A percentile compares a stretch with the other conserved stretches of the same genome.
These are phyloP conservation scores for Miscanthus lutarioriparius DNA, from an alignment of 176 grass and related monocot species.

Conservation along the genomic window DNA sequence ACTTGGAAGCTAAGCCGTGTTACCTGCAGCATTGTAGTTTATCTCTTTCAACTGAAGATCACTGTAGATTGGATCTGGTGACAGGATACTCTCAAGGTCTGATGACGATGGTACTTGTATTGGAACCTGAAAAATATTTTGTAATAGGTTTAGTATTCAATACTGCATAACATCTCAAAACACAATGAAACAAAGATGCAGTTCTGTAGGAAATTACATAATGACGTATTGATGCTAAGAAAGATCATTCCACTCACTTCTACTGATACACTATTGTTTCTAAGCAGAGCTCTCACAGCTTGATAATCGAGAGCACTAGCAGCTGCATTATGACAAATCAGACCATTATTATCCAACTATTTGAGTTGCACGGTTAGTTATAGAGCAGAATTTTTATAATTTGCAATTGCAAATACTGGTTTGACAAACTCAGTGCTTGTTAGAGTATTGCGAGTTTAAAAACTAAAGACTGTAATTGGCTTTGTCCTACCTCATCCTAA, in stretches of 20 bases:
- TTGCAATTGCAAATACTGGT: background rate
- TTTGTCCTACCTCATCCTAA: background rate
- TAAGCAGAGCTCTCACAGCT: conserved; percentile 2
- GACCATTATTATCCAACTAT: background rate
- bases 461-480: background rate
- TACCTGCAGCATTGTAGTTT: conserved; percentile 59
- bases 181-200: conserved; percentile 11
- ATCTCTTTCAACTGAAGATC: conserved; percentile 65
- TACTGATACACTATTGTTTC: conserved; percentile 21
- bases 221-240: background rate
- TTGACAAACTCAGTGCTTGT: background rate
- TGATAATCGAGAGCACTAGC: conserved; percentile 5
- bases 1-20: conserved; percentile 13
- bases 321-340: background rate
- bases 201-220: conserved; percentile 28
- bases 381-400: background rate
- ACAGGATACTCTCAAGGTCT: conserved; percentile 64
- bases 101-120: conserved; percentile 54
- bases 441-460: background rate
- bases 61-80: conserved; percentile 55
- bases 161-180: conserved; percentile 26
- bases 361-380: background rate
- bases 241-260: conserved; percentile 14
- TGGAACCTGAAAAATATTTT: conserved; percentile 63
- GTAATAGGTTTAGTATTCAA: conserved; percentile 25